A percentile compares a stretch with the other conserved stretches of the same genome.
These are phyloP conservation scores for Phaseolus coccineus DNA, from an alignment of 331 rosid species.

Conservation along the genomic window DNA sequence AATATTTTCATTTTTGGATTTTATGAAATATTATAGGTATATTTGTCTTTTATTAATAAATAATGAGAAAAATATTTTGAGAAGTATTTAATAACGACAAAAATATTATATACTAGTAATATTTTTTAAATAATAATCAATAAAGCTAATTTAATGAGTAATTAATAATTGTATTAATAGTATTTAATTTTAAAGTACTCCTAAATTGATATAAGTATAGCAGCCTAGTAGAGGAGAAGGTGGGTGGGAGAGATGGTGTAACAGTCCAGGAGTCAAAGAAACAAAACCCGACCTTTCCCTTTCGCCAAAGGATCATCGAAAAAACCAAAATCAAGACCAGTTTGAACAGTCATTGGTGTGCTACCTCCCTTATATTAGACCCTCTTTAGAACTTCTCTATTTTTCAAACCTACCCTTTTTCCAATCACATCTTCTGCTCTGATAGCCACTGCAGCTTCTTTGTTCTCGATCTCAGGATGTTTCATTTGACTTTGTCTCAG, in stretches of 20 bases:
- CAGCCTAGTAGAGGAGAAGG: background rate
- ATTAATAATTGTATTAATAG: too few relatives aligned
- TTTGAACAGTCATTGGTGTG: background rate
- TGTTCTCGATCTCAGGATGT: slow-evolving; percentile 56
- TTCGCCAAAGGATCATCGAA: slow-evolving; percentile 56
- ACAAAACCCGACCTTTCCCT: slow-evolving; percentile 52
- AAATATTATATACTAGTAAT: too few relatives aligned
- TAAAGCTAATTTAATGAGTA: too few relatives aligned
- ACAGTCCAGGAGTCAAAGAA: slow-evolving; percentile 49
- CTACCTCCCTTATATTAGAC: slow-evolving; percentile 34
- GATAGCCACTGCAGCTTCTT: background rate
- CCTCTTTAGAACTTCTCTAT: background rate
- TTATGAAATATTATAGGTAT: too few relatives aligned
- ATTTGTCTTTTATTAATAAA: too few relatives aligned
- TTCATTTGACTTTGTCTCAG: slow-evolving; percentile 74
- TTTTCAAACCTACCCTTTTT: background rate
- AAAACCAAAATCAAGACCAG: background rate
- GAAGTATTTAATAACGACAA: too few relatives aligned
- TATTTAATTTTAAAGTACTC: background rate
- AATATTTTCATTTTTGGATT: too few relatives aligned
- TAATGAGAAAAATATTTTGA: too few relatives aligned
- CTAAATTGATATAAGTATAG: background rate
- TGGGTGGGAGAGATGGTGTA: background rate
- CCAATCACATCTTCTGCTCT: slow-evolving; percentile 12
- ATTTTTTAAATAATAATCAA: too few relatives aligned